Evolutionary conservation across 345 rosid species (phyloP).

Genomic region (Rhizophora apiculata): DNA sequence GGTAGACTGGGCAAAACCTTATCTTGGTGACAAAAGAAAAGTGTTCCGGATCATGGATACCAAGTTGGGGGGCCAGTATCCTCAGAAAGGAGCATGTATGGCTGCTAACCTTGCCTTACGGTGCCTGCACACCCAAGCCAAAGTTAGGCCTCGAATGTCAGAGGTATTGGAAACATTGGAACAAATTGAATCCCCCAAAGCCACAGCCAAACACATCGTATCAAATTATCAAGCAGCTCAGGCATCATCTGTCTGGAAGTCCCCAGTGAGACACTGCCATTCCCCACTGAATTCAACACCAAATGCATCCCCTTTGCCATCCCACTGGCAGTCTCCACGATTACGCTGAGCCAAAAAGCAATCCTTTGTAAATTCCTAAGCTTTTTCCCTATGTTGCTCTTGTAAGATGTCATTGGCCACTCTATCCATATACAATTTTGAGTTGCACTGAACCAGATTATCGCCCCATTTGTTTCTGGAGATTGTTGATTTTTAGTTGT

Average conservation of each 20-base stretch:
- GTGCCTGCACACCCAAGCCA: constrained; percentile 64
- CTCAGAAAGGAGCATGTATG: constrained; percentile 74
- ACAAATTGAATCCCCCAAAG: constrained; percentile 49
- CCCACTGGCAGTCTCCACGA: constrained; percentile 57
- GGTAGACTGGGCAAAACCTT: constrained; percentile 95
- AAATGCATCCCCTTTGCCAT: constrained; percentile 51
- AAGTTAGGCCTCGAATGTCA: constrained; percentile 81
- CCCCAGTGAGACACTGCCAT: constrained; percentile 53
- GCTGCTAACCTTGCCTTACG: constrained; percentile 77
- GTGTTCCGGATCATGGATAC: constrained; percentile 94
- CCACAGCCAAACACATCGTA: constrained; percentile 25
- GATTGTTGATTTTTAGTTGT: too few relatives aligned
- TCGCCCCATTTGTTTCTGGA: neutral
- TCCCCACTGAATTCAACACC: constrained; percentile 57
- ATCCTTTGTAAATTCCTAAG: constrained; percentile 22
- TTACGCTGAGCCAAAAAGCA: constrained; percentile 28
- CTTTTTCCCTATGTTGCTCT: neutral
- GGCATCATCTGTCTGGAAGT: constrained; percentile 41
- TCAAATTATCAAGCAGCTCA: constrained; percentile 31
- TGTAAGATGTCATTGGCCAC: constrained; percentile 14
- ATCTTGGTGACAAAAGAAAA: constrained; percentile 79
- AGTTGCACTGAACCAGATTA: constrained; percentile 14
- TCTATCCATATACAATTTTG: constrained; percentile 23
- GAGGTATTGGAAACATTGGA: constrained; percentile 68
- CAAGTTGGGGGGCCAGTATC: constrained; percentile 91